Percentiles rank a stretch among this genome's conserved stretches.
Conservation (phyloP, 768 basidiomycete species). For the Lepiota subincarnata region DNA sequence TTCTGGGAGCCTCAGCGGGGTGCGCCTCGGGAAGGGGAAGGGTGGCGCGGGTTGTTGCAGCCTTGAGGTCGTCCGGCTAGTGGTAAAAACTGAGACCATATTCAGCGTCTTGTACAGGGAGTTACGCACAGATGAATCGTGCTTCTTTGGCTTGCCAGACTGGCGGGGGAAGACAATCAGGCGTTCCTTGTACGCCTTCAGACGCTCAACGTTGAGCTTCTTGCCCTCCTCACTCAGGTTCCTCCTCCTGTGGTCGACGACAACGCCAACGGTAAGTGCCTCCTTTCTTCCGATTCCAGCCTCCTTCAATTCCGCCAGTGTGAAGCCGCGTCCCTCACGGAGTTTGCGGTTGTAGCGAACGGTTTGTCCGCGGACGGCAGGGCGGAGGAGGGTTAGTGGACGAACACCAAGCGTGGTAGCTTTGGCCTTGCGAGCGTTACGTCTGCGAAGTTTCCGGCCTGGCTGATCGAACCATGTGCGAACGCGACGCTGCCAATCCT, state of each 20-base stretch:
- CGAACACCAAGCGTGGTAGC: slow-evolving; percentile 89
- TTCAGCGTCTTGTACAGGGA: not conserved
- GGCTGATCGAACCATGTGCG: slow-evolving; percentile 99
- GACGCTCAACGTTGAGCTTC: slow-evolving; percentile 88
- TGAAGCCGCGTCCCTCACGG: slow-evolving; percentile 96
- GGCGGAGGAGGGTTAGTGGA: slow-evolving; percentile 87
- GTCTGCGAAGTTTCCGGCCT: slow-evolving; percentile 93
- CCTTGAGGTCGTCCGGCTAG: slow-evolving; percentile 80
- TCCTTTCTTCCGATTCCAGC: slow-evolving; percentile 93
- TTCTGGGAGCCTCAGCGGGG: slow-evolving; percentile 81
- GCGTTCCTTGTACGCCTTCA: slow-evolving; percentile 89
- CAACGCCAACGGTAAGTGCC: slow-evolving; percentile 88
- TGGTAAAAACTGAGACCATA: not conserved
- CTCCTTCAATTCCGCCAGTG: slow-evolving; percentile 89
- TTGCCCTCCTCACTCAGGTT: slow-evolving; percentile 97
- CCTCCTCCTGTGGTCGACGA: slow-evolving; percentile 95
- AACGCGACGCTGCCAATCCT: slow-evolving; percentile 98
- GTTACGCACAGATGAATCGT: slow-evolving; percentile 78
- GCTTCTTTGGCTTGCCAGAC: slow-evolving; percentile 92
- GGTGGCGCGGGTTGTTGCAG: slow-evolving; percentile 64
- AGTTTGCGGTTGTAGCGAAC: slow-evolving; percentile 98
- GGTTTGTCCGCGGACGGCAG: slow-evolving; percentile 94
- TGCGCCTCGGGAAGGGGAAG: slow-evolving; percentile 66
- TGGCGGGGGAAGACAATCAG: slow-evolving; percentile 98
- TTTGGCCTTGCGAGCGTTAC: slow-evolving; percentile 88